Evolutionary conservation across 345 rosid species (phyloP).

Genomic region (Populus nigra): DNA sequence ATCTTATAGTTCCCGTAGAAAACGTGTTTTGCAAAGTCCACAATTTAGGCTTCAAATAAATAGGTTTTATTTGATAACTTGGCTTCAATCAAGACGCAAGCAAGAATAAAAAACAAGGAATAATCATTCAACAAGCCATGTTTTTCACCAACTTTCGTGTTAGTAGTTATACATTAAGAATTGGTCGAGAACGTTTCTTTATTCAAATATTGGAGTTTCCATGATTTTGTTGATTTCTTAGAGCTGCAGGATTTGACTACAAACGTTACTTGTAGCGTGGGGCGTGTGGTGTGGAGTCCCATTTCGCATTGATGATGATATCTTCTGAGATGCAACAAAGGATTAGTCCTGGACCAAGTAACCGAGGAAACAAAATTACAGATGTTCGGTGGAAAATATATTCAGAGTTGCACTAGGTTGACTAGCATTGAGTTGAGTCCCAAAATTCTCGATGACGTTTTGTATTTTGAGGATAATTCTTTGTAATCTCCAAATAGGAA

Average conservation of each 20-base stretch:
- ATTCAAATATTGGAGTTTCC: background rate
- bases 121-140: background rate
- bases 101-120: background rate
- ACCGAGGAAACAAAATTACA: background rate
- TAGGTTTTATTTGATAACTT: background rate
- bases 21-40: background rate
- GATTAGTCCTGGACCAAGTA: background rate
- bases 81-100: background rate
- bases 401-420: background rate
- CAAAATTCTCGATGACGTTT: background rate
- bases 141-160: background rate
- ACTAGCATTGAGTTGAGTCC: background rate
- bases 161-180: background rate
- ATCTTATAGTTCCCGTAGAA: no score
- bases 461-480: background rate
- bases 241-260: conserved; percentile 12
- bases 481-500: background rate
- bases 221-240: background rate
- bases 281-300: background rate
- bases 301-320: background rate
- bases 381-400: background rate
- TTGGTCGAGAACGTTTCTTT: background rate
- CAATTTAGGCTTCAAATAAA: background rate
- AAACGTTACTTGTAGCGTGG: background rate
- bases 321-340: background rate